Base-by-base conservation (phyloP, 768 basidiomycete species). In the Podaxis sp. region DNA sequence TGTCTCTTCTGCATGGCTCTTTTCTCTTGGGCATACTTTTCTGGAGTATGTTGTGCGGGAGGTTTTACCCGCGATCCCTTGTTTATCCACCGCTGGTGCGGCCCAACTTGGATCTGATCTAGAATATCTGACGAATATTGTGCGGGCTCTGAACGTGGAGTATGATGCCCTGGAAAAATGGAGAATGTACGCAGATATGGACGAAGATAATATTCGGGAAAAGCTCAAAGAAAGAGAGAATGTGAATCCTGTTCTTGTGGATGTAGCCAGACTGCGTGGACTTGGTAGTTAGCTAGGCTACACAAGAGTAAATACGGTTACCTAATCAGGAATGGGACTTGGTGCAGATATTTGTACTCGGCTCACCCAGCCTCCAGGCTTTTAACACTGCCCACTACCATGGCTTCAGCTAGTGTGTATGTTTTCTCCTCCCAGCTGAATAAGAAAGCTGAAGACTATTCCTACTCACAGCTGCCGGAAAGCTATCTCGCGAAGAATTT, bases 401-500 rank as follows among this genome's bases (percentile, higher is more conserved):
- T 66, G 65, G 65, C 65, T 23, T 66, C 65, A 38, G 44, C 65
- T 16, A 63, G 56, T 46, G 55, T 55, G 66, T 56, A 50, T 18
- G 64, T 54, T 50, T 48, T 56, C 57, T 23, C 38, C 9, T 36
- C 27, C 18, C 37, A 14, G 18, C 37, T 11, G 5, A 44, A 16
- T 36, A 38, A 52, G 11, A 13, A 18, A 28, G 18, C 36, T 44
- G 28, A 47, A 37, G n/a, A 63, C 42, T 52, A 28, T 57, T 63
- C 13, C 67, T 56, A 55, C 28, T 59, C 9, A 44, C 62, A 84
- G 81, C 81, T 64, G 75, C 85, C 32, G 91, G 91, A 68, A 97
- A 97, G 70, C 81, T 96, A 40, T 96, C 95, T 0, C 83, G 94
- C 38, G 95, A 97, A 73, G 95, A 98, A 71, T 96, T 93, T 70